Evolutionary conservation across 2,329 filamentous ascomycete genomes (phyloP), one percentile per base, ranked within the genome.

Genomic region (Aspergillus spinulosporus): DNA sequence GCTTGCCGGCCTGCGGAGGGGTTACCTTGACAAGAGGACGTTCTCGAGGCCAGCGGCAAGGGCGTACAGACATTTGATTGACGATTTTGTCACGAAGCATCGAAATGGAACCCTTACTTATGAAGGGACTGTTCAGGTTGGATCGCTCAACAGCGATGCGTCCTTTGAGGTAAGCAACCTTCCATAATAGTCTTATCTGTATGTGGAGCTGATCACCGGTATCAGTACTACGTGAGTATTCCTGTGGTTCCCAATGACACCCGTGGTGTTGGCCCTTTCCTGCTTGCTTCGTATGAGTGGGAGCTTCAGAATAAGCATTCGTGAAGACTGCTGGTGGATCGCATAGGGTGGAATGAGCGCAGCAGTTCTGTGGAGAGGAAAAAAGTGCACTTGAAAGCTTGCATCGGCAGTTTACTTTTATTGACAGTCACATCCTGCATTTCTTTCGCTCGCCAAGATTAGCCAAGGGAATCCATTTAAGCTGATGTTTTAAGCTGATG

Each of bases 271-370:
- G 46, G 46, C 1, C 46, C 46, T 28, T 49, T 49, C 32, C 26
- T 49, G 46, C 46, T 49, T 6, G 46, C 46, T 4, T n/a, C 46
- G 4, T 49, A 49, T 39, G 46, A 49, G 46, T 49, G 46, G 46
- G 46, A 49, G 9, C 15, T 49, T 37, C 46, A 34, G n/a, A 32
- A 32, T 7, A 49, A 49, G 34, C 34, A 21, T n/a, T 21, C 21
- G 21, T 21, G 21, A 21, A 21, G 21, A 21, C 21, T 21, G 21
- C 21, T 21, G 21, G 21, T 21, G 21, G 21, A 21, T 21, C 21
- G 21, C 21, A 21, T 21, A 21, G 21, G 21, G 21, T 21, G 21
- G 21, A 21, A 21, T 21, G 21, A 21, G 21, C 21, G 21, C 21
- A 21, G 21, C 21, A 21, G 21, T 21, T 21, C 21, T 21, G 21